Conservation (phyloP, 768 basidiomycete species). For the Boletus rubropictus region DNA sequence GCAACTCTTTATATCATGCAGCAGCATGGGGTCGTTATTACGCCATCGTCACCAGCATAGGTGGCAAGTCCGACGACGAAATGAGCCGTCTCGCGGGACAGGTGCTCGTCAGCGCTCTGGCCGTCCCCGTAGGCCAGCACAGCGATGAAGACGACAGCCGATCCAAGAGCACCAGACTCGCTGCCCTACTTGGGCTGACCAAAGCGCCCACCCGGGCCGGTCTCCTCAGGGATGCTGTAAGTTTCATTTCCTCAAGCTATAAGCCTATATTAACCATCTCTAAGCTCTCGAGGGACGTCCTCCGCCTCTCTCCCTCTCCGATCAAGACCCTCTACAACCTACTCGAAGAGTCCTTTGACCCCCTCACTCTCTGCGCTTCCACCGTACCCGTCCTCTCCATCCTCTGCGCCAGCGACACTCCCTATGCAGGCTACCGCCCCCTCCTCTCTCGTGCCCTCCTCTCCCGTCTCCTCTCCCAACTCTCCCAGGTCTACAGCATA, state of each 20-base stretch:
- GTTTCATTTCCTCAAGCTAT: slow-evolving; percentile 24
- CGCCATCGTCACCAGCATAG: slow-evolving; percentile 62
- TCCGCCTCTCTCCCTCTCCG: slow-evolving; percentile 67
- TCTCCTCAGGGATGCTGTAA: slow-evolving; percentile 80
- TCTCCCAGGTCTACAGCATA: slow-evolving; percentile 87
- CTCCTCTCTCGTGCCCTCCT: slow-evolving; percentile 88
- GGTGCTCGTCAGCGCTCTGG: slow-evolving; percentile 87
- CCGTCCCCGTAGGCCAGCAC: slow-evolving; percentile 77
- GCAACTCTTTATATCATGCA: slow-evolving; percentile 92
- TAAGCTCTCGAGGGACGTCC: slow-evolving; percentile 75
- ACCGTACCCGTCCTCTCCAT: slow-evolving; percentile 72
- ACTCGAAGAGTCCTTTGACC: slow-evolving; percentile 91
- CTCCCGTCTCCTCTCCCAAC: slow-evolving; percentile 83
- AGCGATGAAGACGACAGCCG: slow-evolving; percentile 48
- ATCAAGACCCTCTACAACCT: slow-evolving; percentile 80
- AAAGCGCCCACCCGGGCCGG: slow-evolving; percentile 84
- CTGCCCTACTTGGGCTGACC: slow-evolving; percentile 76
- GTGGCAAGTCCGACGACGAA: slow-evolving; percentile 74
- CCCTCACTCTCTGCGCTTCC: slow-evolving; percentile 72
- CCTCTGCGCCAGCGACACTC: slow-evolving; percentile 39
- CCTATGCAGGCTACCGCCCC: slow-evolving; percentile 79
- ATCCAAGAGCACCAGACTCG: slow-evolving; percentile 71
- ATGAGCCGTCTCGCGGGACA: slow-evolving; percentile 78
- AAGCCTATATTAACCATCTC: not conserved
- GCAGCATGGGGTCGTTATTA: slow-evolving; percentile 92